Conservation (phyloP, 1,139 yeast genomes). For the Magnusiomyces fungicola region DNA sequence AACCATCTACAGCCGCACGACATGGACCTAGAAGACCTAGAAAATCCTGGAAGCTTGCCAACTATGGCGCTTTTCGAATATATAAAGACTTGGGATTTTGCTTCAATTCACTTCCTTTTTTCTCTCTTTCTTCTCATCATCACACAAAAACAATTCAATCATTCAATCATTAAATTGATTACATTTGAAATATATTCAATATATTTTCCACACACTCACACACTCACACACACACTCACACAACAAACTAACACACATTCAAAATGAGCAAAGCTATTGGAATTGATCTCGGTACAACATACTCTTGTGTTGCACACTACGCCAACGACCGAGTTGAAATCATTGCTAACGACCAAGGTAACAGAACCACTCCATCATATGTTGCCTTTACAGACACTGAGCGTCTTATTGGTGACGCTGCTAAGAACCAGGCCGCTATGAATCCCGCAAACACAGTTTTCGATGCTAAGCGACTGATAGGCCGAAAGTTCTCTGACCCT, state of each 20-base stretch:
- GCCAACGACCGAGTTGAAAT: constrained; percentile 87
- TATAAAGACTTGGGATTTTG: too few species aligned
- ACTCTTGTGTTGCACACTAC: constrained; percentile 97
- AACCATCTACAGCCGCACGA: too few species aligned
- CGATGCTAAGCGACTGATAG: constrained; percentile 95
- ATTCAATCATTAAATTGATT: too few species aligned
- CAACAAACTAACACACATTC: not conserved
- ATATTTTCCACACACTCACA: not conserved
- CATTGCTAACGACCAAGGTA: constrained; percentile 97
- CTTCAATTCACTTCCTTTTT: too few species aligned
- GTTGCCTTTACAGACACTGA: constrained; percentile 95
- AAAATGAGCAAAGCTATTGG: constrained; percentile 36
- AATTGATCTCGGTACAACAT: constrained; percentile 98
- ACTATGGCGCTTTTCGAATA: too few species aligned
- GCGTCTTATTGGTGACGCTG: constrained; percentile 98
- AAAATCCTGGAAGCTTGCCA: too few species aligned
- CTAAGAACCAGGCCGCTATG: constrained; percentile 98
- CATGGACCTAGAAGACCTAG: too few species aligned
- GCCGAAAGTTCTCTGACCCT: constrained; percentile 82
- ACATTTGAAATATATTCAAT: too few species aligned
- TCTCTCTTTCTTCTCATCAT: too few species aligned
- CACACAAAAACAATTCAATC: too few species aligned
- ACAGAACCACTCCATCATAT: constrained; percentile 96
- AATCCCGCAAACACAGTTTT: constrained; percentile 94
- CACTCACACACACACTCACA: not conserved